Conservation (phyloP, 2,329 filamentous ascomycete species). For the Fusarium humuli region DNA sequence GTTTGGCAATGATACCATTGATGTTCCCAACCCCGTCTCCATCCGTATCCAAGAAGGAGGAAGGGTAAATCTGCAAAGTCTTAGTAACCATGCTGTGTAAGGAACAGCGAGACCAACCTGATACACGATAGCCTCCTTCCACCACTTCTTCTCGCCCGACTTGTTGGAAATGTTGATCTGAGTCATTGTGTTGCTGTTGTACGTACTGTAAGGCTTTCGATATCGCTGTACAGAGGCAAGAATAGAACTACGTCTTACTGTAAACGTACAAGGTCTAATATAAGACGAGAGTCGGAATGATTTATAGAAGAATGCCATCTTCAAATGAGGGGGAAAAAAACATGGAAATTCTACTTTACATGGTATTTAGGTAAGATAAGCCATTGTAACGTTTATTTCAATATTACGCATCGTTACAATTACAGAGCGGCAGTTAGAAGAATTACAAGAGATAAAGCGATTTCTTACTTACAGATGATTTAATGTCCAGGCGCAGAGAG, state of each 20-base stretch:
- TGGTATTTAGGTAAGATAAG: background rate
- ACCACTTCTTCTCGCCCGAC: background rate
- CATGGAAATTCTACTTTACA: too few relatives aligned
- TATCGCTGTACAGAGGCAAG: background rate
- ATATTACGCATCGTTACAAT: too few relatives aligned
- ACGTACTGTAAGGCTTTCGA: background rate
- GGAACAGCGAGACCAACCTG: background rate
- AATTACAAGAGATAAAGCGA: background rate
- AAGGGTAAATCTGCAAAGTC: slow-evolving; percentile 62
- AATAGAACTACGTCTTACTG: background rate
- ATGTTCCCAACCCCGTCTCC: slow-evolving; percentile 65
- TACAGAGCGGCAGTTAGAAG: background rate
- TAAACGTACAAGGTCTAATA: background rate
- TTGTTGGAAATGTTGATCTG: background rate
- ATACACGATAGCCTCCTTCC: slow-evolving; percentile 4
- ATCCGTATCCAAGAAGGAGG: slow-evolving; percentile 66
- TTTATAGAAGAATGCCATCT: background rate
- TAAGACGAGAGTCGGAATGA: background rate
- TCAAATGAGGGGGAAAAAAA: background rate
- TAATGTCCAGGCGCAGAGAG: background rate
- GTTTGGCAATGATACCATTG: slow-evolving; percentile 62
- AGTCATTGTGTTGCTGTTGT: background rate
- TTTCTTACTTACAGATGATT: background rate
- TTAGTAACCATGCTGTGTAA: fast-evolving
- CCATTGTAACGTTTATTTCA: background rate